Evolutionary conservation across 139 green algal genomes (phyloP), one percentile per base, ranked within the genome.

Genomic region (Tetraselmis striata): DNA sequence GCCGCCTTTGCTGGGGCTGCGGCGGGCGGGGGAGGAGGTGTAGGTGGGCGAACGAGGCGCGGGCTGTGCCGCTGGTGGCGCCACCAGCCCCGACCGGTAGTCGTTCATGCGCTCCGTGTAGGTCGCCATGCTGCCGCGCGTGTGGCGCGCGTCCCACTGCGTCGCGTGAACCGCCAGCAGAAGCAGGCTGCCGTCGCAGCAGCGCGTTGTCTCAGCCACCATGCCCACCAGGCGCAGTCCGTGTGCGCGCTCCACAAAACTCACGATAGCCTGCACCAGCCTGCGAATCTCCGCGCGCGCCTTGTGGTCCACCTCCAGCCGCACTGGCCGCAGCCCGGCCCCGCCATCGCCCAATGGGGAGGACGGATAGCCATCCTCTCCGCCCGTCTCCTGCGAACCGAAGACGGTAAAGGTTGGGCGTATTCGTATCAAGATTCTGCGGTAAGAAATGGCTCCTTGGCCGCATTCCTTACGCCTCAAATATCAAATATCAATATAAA

Each of bases 31-130:
- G 74, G 28, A 31, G 28, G 85, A 83, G 2, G 78, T 32, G 31
- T 86, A 76, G 81, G 80, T 83, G 25, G 59, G 29, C 31, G 82
- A 84, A 11, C 31, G 32, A 23, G 83, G 31, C 18, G 11, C 45
- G 31, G 81, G 81, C 45, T 82, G 83, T 11, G 81, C 59, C 29
- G 86, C 83, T 1, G 86, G 86, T 30, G 86, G 23, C 23, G 86
- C 83, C 23, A 81, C 86, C 26, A 86, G 75, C 2, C 86, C 86
- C 32, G 30, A 32, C 18, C 29, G 32, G 76, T 85, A 89, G 81
- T 89, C 86, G 24, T 2, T 79, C 86, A 83, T 87, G 1, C 86
- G 83, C 32, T 89, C 86, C 28, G 86, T 89, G 83, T 87, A 89
- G 22, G 86, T 89, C 28, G 83, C 86, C 28, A 89, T 76, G 1